A percentile compares a stretch with the other conserved stretches of the same genome.
Conservation (phyloP, 2,329 filamentous ascomycete species). For the Incumbomyces lentus region DNA sequence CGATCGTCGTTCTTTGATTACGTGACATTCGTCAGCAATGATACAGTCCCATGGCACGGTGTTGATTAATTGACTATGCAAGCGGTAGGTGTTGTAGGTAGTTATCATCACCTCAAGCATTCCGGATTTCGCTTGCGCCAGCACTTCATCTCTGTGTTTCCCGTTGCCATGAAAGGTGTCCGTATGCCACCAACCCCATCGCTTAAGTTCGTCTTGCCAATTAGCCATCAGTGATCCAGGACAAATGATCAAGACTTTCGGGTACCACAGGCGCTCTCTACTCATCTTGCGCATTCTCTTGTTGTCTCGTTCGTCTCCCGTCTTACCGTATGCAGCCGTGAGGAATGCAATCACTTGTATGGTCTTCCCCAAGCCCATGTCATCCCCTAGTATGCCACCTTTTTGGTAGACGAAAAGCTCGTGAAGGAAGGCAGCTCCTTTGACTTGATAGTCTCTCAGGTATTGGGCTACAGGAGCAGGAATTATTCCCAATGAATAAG, state of each 20-base stretch:
- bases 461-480: slow-evolving; percentile 86
- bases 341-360: slow-evolving; percentile 92
- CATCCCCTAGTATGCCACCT: slow-evolving; percentile 83
- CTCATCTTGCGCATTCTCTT: slow-evolving; percentile 84
- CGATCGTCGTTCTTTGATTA: slow-evolving; percentile 68
- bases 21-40: slow-evolving; percentile 87
- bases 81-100: slow-evolving; percentile 78
- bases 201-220: slow-evolving; percentile 74
- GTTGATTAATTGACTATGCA: slow-evolving; percentile 69
- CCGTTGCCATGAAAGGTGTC: slow-evolving; percentile 65
- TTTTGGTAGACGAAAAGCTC: slow-evolving; percentile 82
- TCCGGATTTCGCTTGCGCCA: slow-evolving; percentile 64
- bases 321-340: slow-evolving; percentile 87
- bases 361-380: slow-evolving; percentile 96
- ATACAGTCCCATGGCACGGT: slow-evolving; percentile 86
- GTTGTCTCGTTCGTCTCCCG: slow-evolving; percentile 70
- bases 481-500: slow-evolving; percentile 67
- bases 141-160: slow-evolving; percentile 55
- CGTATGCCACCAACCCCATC: slow-evolving; percentile 94
- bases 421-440: slow-evolving; percentile 76
- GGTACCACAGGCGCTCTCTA: slow-evolving; percentile 62
- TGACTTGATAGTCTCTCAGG: slow-evolving; percentile 80
- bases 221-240: slow-evolving; percentile 82
- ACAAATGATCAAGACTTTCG: slow-evolving; percentile 72
- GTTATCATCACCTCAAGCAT: slow-evolving; percentile 85